Base-by-base conservation (phyloP, 768 basidiomycete genomes). In the Agaricus sinodeliciosus region DNA sequence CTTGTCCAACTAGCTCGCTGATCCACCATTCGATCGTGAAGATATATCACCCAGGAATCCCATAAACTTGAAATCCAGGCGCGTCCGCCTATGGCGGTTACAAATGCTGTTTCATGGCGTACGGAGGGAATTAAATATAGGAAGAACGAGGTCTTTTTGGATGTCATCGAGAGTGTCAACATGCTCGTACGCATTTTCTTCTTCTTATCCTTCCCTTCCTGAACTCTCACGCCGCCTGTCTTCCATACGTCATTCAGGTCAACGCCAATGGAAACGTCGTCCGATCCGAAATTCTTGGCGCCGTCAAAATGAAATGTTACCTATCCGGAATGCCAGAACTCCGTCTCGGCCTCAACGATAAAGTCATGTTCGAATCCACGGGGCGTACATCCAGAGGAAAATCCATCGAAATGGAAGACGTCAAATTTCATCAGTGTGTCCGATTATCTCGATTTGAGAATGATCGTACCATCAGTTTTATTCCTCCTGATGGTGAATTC, bases 261-360 rank as follows among this genome's bases (percentile, higher is more conserved):
- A 99, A 99, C 63, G 87, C 94, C 6, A 91, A 90, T 58, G 95
- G 95, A 34, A 95, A 93, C 63, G 96, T 99, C 31, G 91, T 98
- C 13, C 85, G 96, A 43, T 94, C 91, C 13, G 96, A 99, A 69
- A 98, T 99, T 60, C 73, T 98, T 2, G 96, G 96, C n/a, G 93
- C 94, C 0, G 81, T 99, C 62, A 98, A 99, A 79, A 98, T 98
- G 96, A 98, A 98, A 69, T 98, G 95, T 66, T 99, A 97, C 66
- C 78, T 99, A 2, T 94, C 92, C 8, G 96, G 96, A n/a, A 99
- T 98, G 96, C 96, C 96, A 15, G 96, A 99, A 65, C 76, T 98
- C 43, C 79, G 95, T 54, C 69, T 99, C 26, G 96, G 95, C 2
- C 74, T 99, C 52, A 99, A 99, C 69, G 95, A 99, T 74, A 98